Evolutionary conservation across 768 basidiomycete species (phyloP).

Genomic region (Hemileccinum rubropunctum): DNA sequence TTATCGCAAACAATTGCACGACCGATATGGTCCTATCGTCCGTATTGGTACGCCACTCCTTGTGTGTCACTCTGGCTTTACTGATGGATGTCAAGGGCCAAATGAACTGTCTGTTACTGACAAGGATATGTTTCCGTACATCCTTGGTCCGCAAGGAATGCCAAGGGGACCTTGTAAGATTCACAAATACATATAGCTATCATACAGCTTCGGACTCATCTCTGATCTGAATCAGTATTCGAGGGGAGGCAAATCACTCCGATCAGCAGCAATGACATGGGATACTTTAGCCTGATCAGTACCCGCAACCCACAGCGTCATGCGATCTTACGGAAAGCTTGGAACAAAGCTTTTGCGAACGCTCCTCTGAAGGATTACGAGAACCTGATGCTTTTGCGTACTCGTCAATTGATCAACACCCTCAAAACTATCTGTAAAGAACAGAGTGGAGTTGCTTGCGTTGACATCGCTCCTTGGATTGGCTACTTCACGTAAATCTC

Average conservation of each 20-base stretch:
- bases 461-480: constrained; percentile 21
- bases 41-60: constrained; percentile 27
- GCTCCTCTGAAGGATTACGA: constrained; percentile 29
- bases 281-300: constrained; percentile 12
- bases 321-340: constrained; percentile 25
- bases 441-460: constrained; percentile 6
- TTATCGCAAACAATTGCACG: constrained; percentile 25
- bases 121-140: constrained; percentile 21
- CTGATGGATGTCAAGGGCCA: constrained; percentile 30
- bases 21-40: constrained; percentile 31
- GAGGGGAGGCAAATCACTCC: constrained; percentile 21
- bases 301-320: constrained; percentile 22
- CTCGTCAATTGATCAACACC: constrained; percentile 16
- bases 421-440: constrained; percentile 12
- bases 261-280: constrained; percentile 10
- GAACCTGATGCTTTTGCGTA: constrained; percentile 21
- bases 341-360: constrained; percentile 31
- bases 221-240: constrained; percentile 11
- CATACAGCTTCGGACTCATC: constrained; percentile 2
- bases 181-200: background rate
- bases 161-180: constrained; percentile 30
- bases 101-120: constrained; percentile 36
- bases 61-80: background rate
- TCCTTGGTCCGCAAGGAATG: constrained; percentile 26
- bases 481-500: constrained; percentile 20